phyloP scores from a whole-genome alignment of 73 alveolate species.

The Paramecium pentaurelia region DNA sequence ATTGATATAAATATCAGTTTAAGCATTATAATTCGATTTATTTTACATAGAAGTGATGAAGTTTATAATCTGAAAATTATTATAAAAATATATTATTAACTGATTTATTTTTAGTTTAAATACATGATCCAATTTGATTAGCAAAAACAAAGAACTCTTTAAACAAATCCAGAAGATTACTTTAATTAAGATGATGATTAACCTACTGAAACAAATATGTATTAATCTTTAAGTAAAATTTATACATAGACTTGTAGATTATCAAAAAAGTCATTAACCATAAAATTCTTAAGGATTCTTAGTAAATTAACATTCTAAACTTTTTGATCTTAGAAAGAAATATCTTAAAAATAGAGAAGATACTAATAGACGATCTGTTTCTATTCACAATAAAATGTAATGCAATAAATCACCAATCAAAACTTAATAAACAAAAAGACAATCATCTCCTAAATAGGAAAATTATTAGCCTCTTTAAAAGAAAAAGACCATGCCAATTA shows the following conservation, averaged over 20 bases:
- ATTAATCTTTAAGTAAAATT: neutral
- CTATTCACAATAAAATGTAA: neutral
- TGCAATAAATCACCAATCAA: neutral
- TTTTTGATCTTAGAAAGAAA: neutral
- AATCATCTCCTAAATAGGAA: neutral
- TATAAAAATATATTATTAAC: neutral
- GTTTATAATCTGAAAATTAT: neutral
- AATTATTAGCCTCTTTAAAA: neutral
- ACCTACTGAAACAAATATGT: neutral
- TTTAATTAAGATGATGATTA: neutral
- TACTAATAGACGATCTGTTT: neutral
- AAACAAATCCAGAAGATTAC: neutral
- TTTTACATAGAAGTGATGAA: neutral
- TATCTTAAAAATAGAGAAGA: conserved; percentile 11
- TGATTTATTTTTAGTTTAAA: neutral
- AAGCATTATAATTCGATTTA: neutral
- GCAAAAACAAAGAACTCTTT: neutral
- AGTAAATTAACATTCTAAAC: neutral
- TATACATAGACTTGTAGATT: neutral
- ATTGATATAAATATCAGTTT: no score
- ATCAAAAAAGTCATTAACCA: neutral
- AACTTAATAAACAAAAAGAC: neutral
- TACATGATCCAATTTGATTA: neutral
- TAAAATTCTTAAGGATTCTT: neutral
- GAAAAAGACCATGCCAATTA: neutral